phyloP scores from a whole-genome alignment of 2,329 filamentous ascomycete genomes.

The Thielaviopsis punctulata region DNA sequence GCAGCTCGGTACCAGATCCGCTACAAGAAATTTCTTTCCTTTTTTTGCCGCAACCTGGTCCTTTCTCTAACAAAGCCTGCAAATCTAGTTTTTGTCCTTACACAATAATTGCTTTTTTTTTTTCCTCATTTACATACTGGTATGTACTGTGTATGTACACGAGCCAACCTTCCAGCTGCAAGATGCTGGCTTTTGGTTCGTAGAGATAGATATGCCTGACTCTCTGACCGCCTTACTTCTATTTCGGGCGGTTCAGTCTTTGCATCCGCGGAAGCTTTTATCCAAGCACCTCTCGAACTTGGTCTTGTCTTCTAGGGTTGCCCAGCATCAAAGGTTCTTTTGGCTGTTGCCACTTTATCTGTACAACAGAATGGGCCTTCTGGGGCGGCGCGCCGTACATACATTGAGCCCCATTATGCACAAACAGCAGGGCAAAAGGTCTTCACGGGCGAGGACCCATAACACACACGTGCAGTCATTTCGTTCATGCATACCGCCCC shows the following conservation, averaged over 20 bases:
- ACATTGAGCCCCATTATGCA: neutral
- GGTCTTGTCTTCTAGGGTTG: too few species aligned
- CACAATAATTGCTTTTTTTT: too few species aligned
- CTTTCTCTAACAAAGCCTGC: neutral
- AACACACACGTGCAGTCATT: neutral
- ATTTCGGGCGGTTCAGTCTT: neutral
- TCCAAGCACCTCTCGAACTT: too few species aligned
- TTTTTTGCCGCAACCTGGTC: neutral
- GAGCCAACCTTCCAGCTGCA: neutral
- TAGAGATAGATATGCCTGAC: neutral
- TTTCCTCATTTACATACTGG: neutral
- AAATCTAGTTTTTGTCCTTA: too few species aligned
- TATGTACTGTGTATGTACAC: neutral
- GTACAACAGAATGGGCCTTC: too few species aligned
- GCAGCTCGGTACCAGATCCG: neutral
- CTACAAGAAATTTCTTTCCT: neutral
- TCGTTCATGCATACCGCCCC: neutral
- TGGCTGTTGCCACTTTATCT: too few species aligned
- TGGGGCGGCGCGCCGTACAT: too few species aligned
- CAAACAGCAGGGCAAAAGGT: neutral
- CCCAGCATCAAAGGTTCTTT: too few species aligned
- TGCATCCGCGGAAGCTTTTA: too few species aligned
- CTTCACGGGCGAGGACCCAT: neutral
- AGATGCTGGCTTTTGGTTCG: neutral
- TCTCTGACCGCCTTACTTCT: neutral